These are phyloP conservation scores for Chloranthus sessilifolius DNA, from an alignment of 164 flowering plant species.

Conservation along the genomic window DNA sequence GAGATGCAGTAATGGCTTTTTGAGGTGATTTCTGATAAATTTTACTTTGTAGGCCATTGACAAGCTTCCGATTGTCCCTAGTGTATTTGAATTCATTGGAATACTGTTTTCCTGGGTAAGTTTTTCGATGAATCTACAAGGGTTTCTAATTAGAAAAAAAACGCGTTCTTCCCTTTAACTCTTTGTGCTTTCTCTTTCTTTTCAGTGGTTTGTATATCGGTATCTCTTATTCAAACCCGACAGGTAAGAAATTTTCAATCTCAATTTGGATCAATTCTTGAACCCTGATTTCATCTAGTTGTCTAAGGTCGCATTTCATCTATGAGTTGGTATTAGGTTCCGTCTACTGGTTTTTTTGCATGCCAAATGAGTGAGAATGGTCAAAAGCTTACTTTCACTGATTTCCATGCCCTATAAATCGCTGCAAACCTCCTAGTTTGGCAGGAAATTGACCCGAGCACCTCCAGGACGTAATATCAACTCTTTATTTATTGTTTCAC, in stretches of 20 bases:
- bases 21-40: neutral
- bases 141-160: neutral
- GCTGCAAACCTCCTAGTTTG: neutral
- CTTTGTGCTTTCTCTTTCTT: slow-evolving; percentile 7
- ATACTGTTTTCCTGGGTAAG: slow-evolving; percentile 74
- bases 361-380: neutral
- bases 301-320: no score
- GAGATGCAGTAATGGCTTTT: neutral
- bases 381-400: no score
- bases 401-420: no score
- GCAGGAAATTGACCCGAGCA: neutral
- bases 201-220: slow-evolving; percentile 89
- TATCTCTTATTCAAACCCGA: slow-evolving; percentile 87
- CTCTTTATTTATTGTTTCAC: no score
- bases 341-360: no score
- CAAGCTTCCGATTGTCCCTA: slow-evolving; percentile 75
- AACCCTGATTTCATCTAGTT: no score
- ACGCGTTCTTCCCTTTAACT: neutral
- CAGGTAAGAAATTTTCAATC: slow-evolving; percentile 36
- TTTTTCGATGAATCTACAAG: slow-evolving; percentile 3
- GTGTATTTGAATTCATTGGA: slow-evolving; percentile 63
- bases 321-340: no score
- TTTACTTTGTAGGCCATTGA: slow-evolving; percentile 53
- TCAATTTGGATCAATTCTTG: no score
- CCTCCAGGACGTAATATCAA: no score